phyloP scores from a whole-genome alignment of 495 filamentous ascomycete genomes.

The Aspergillus homomorphus region DNA sequence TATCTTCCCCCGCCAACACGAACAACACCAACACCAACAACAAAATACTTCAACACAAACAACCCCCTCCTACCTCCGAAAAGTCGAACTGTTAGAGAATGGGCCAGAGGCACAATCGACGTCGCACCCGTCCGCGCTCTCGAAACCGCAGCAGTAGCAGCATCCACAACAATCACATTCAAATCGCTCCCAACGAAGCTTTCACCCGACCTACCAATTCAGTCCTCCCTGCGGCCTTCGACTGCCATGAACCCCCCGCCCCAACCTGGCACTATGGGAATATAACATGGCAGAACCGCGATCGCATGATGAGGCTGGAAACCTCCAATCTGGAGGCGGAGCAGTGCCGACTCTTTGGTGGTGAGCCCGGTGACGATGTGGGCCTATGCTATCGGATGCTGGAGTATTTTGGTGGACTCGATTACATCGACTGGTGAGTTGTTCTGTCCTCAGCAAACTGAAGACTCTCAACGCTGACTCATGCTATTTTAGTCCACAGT shows the following conservation, averaged over 20 bases:
- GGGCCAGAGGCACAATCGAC: conserved; percentile 50
- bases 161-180: neutral
- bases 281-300: conserved; percentile 38
- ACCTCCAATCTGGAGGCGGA: conserved; percentile 31
- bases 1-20: too few relatives aligned
- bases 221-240: conserved; percentile 11
- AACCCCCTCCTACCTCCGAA: neutral
- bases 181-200: conserved; percentile 16
- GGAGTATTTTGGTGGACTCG: conserved; percentile 47
- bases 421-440: conserved; percentile 48
- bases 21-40: too few relatives aligned
- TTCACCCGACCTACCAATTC: conserved; percentile 11
- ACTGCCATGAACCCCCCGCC: conserved; percentile 28
- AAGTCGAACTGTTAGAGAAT: conserved; percentile 27
- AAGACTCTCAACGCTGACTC: conserved; percentile 4
- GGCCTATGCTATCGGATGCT: conserved; percentile 48
- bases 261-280: conserved; percentile 44
- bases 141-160: conserved; percentile 26
- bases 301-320: conserved; percentile 25
- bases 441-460: neutral
- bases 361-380: conserved; percentile 46
- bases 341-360: conserved; percentile 46
- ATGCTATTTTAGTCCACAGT: conserved; percentile 14
- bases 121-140: conserved; percentile 44
- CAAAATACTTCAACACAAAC: neutral